These are phyloP conservation scores for Apophysomyces variabilis DNA, from an alignment of 371 early-diverging fungal species.

Conservation along the genomic window DNA sequence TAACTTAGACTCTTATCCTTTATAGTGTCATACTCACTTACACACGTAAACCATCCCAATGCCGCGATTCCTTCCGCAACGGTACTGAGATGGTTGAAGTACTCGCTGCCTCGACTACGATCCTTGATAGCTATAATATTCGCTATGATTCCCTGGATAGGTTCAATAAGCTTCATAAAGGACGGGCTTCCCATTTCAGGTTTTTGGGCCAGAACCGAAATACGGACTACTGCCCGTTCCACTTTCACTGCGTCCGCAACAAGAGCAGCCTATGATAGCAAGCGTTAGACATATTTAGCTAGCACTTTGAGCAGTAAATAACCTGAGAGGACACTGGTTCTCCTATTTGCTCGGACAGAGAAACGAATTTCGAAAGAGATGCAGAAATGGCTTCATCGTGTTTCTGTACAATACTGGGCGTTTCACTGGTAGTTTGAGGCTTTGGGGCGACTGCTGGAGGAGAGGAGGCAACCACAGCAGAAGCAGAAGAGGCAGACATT, in stretches of 20 bases:
- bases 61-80: slow-evolving; percentile 91
- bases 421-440: slow-evolving; percentile 30
- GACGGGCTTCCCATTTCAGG: slow-evolving; percentile 64
- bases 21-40: slow-evolving; percentile 37
- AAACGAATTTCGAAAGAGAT: slow-evolving; percentile 57
- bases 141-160: slow-evolving; percentile 73
- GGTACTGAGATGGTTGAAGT: slow-evolving; percentile 81
- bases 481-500: slow-evolving; percentile 57
- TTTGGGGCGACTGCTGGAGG: slow-evolving; percentile 31
- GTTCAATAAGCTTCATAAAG: slow-evolving; percentile 68
- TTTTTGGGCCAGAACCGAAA: slow-evolving; percentile 79
- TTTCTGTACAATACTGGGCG: slow-evolving; percentile 60
- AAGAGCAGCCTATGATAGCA: slow-evolving; percentile 27
- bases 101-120: slow-evolving; percentile 72
- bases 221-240: slow-evolving; percentile 74
- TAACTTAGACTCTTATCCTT: background rate
- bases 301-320: background rate
- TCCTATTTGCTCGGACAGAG: slow-evolving; percentile 65
- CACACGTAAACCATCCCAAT: slow-evolving; percentile 92
- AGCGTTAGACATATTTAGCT: background rate
- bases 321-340: slow-evolving; percentile 81
- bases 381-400: slow-evolving; percentile 72
- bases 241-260: slow-evolving; percentile 66
- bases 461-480: slow-evolving; percentile 51
- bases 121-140: slow-evolving; percentile 74